phyloP scores from a whole-genome alignment of 1,284 basidiomycete species.

The Violaceomyces palustris region DNA sequence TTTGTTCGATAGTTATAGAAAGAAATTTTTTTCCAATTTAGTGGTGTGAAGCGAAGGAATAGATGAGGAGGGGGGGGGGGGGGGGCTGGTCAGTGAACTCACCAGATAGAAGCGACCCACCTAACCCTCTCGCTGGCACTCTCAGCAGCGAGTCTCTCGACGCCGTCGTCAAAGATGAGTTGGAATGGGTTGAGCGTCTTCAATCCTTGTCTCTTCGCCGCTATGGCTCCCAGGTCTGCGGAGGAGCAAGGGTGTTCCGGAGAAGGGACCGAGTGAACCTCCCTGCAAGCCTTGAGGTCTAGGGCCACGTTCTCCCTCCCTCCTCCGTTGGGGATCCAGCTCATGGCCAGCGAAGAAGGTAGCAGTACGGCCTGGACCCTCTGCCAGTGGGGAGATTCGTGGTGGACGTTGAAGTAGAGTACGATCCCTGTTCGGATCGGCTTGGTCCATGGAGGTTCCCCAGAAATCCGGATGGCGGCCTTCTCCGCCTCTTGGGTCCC shows the following conservation, averaged over 20 bases:
- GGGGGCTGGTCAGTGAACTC: too few relatives aligned
- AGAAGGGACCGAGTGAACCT: constrained; percentile 41
- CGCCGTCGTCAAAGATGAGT: constrained; percentile 47
- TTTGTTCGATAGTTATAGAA: too few relatives aligned
- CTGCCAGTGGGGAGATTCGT: constrained; percentile 27
- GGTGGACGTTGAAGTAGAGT: constrained; percentile 43
- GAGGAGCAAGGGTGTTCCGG: constrained; percentile 33
- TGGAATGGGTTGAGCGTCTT: constrained; percentile 35
- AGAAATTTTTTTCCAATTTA: too few relatives aligned
- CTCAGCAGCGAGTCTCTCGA: constrained; percentile 39
- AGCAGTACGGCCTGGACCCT: constrained; percentile 37
- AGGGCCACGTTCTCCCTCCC: constrained; percentile 40
- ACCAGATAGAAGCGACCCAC: constrained; percentile 32
- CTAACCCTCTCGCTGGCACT: constrained; percentile 34
- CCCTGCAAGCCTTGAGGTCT: constrained; percentile 36
- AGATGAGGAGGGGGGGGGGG: too few relatives aligned
- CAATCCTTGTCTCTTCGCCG: constrained; percentile 28
- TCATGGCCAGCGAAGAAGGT: constrained; percentile 38
- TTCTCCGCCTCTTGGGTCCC: constrained; percentile 17
- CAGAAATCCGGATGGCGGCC: constrained; percentile 20
- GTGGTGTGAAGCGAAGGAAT: too few relatives aligned
- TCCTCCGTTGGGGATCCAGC: constrained; percentile 42
- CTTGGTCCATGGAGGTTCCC: constrained; percentile 10
- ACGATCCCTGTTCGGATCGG: constrained; percentile 32
- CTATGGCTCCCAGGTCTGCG: constrained; percentile 26